Evolutionary conservation across 345 rosid genomes (phyloP), one percentile per base, ranked within the genome.

Genomic region (Syzygium aqueum): DNA sequence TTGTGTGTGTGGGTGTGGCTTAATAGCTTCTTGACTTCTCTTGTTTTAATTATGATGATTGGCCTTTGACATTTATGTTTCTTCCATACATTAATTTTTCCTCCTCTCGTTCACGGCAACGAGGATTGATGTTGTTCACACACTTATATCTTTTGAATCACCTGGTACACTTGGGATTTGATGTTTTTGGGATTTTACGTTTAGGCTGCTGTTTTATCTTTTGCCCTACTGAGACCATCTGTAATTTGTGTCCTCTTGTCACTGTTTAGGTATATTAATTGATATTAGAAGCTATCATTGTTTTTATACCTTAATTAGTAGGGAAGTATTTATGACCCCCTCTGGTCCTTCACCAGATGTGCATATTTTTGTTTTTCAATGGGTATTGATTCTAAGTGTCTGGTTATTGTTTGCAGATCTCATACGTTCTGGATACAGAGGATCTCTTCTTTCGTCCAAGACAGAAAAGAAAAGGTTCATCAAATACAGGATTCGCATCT

Each of bases 381-480:
- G 33, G 22, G 57, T n/a, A 19, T 19, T 19, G 80, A 10, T 73
- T 73, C 82, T 73, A 37, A 73, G 37, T 37, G 82, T 27, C 46
- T 43, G 37, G n/a, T 37, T 54, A 73, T 86, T 59, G 30, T 84
- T 86, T 86, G 84, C 86, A 91, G 93, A 91, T 90, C 87, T 90
- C 93, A 8, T 91, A 91, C 67, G 93, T 91, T 73, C 89, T 94
- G 56, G 94, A 94, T 90, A 94, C 96, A 1, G 96, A 93, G 89
- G 96, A 94, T 91, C 88, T 90, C 89, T 92, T 94, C 89, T 90
- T 87, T 85, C 94, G 94, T 17, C 77, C 30, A 7, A 89, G 87
- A 37, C 88, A 13, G 49, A 93, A 91, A 91, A 87, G 90, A 73
- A 88, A 88, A 50, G 82, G 50, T 67, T 53, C 88, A 46, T 86